These are phyloP conservation scores for Termitomyces sp. DNA, from an alignment of 768 basidiomycete genomes.

Conservation along the genomic window DNA sequence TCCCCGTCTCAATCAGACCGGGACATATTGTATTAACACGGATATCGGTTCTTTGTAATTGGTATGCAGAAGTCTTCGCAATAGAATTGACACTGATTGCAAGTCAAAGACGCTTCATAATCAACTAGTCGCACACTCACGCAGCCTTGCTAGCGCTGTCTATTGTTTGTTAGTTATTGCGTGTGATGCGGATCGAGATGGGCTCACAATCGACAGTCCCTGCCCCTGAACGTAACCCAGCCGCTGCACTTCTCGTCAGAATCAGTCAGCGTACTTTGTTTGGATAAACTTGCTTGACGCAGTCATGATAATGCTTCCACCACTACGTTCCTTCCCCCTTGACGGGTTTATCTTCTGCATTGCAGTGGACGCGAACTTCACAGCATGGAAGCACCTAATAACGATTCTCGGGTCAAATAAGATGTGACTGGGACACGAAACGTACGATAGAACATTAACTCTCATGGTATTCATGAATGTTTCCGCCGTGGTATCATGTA, in stretches of 20 bases:
- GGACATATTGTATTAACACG: slow-evolving; percentile 91
- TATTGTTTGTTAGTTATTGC: slow-evolving; percentile 18
- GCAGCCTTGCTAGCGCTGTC: slow-evolving; percentile 94
- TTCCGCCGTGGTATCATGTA: slow-evolving; percentile 55
- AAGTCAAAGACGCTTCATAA: not conserved
- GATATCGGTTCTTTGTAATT: slow-evolving; percentile 76
- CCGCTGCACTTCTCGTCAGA: slow-evolving; percentile 42
- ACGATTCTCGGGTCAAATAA: not conserved
- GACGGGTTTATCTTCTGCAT: slow-evolving; percentile 68
- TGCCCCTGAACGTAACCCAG: slow-evolving; percentile 78
- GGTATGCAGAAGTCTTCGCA: slow-evolving; percentile 76
- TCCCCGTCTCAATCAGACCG: slow-evolving; percentile 89
- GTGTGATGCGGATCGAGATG: not conserved
- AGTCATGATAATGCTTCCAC: slow-evolving; percentile 85
- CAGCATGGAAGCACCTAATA: slow-evolving; percentile 78
- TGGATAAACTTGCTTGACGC: slow-evolving; percentile 57
- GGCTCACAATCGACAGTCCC: slow-evolving; percentile 76
- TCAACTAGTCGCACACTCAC: slow-evolving; percentile 38
- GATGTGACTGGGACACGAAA: slow-evolving; percentile 2
- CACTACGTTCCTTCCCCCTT: slow-evolving; percentile 59
- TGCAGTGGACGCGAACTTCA: slow-evolving; percentile 80
- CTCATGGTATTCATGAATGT: slow-evolving; percentile 73
- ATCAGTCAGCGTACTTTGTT: not conserved
- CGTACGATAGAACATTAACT: slow-evolving; percentile 62
- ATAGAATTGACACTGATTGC: slow-evolving; percentile 73